Percentiles rank a stretch among this genome's conserved stretches.
phyloP scores from a whole-genome alignment of 1,139 yeast genomes.

The Maudiozyma humilis region DNA sequence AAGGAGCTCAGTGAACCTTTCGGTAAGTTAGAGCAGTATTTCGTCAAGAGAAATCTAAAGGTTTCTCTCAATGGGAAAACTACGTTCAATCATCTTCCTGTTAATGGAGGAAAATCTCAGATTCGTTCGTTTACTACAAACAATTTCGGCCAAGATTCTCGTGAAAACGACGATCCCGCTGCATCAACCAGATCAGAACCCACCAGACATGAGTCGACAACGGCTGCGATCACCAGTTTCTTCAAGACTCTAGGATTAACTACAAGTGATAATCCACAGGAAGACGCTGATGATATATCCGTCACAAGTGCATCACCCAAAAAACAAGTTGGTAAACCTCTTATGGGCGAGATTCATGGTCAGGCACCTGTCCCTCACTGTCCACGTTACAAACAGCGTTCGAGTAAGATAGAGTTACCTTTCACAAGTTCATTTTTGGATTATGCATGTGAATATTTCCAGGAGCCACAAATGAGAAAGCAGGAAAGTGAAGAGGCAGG shows the following conservation, averaged over 20 bases:
- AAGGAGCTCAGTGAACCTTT: constrained; percentile 58
- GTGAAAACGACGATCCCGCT: not conserved
- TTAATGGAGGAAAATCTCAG: constrained; percentile 6
- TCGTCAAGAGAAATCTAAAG: constrained; percentile 40
- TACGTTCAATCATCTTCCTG: constrained; percentile 9
- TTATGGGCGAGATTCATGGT: constrained; percentile 38
- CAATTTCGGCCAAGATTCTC: constrained; percentile 1
- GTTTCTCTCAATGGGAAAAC: constrained; percentile 9
- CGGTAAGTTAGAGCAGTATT: constrained; percentile 54
- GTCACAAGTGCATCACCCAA: constrained; percentile 5
- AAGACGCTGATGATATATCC: constrained; percentile 8
- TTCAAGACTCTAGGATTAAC: constrained; percentile 21
- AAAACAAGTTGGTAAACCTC: constrained; percentile 16
- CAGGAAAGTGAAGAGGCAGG: constrained; percentile 91
- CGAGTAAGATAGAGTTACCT: constrained; percentile 44
- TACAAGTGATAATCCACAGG: constrained; percentile 9
- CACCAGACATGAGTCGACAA: not conserved
- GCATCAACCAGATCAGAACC: not conserved
- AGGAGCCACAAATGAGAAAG: constrained; percentile 90
- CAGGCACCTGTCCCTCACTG: constrained; percentile 37
- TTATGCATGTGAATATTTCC: constrained; percentile 87
- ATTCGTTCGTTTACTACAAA: constrained; percentile 4
- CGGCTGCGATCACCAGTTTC: constrained; percentile 16
- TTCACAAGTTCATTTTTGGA: constrained; percentile 71
- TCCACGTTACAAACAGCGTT: constrained; percentile 35